Evolutionary conservation across 257 asterid species (phyloP).

Genomic region (Echium plantagineum): DNA sequence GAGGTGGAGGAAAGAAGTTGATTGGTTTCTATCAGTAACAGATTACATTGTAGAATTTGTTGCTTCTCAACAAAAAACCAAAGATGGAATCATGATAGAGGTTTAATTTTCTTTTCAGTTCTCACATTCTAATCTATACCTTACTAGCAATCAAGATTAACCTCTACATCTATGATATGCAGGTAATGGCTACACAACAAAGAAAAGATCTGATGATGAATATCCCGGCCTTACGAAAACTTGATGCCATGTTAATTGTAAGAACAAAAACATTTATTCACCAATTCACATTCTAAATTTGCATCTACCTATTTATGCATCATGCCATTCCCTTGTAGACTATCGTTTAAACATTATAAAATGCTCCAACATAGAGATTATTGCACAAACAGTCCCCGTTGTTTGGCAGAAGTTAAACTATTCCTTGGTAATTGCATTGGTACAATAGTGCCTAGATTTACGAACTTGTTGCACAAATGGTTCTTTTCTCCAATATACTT

Average conservation of each 20-base stretch:
- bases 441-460: too few species aligned
- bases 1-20: constrained; percentile 76
- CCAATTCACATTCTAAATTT: not conserved
- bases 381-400: too few species aligned
- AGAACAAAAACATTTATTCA: constrained; percentile 12
- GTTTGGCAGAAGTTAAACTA: too few species aligned
- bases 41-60: constrained; percentile 82
- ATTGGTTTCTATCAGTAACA: constrained; percentile 74
- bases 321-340: not conserved
- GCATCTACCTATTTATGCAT: not conserved
- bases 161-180: constrained; percentile 4
- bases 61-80: constrained; percentile 59
- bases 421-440: too few species aligned
- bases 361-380: too few species aligned
- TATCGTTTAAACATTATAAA: too few species aligned
- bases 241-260: constrained; percentile 68
- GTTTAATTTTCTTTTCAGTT: constrained; percentile 15
- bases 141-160: not conserved
- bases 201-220: constrained; percentile 54
- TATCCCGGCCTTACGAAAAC: constrained; percentile 69
- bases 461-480: too few species aligned
- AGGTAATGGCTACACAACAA: constrained; percentile 81
- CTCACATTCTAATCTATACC: not conserved
- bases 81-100: constrained; percentile 71
- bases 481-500: too few species aligned